These are phyloP conservation scores for Fusarium agapanthi DNA, from an alignment of 2,329 filamentous ascomycete species.

Conservation along the genomic window DNA sequence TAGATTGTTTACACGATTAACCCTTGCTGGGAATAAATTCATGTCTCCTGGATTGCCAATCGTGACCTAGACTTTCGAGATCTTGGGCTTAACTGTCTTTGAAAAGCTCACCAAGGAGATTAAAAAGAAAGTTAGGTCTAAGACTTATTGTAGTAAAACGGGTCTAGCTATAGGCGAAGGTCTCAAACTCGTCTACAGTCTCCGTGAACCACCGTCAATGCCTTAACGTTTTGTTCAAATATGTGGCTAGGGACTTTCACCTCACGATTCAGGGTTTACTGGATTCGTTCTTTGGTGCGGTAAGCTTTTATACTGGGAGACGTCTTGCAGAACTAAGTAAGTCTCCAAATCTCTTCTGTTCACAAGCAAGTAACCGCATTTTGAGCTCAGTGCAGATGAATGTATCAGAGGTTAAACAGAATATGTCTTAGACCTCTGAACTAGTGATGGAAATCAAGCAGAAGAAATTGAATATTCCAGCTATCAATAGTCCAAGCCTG, in stretches of 20 bases:
- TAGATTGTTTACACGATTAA: rapidly evolving
- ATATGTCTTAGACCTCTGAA: neutral
- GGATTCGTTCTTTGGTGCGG: rapidly evolving
- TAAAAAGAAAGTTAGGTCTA: neutral
- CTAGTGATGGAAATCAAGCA: rapidly evolving
- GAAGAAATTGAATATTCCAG: neutral
- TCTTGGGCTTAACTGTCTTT: neutral
- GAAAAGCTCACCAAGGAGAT: rapidly evolving
- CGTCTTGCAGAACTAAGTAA: rapidly evolving
- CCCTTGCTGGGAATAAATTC: rapidly evolving
- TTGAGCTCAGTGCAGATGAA: neutral
- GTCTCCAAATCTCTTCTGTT: neutral
- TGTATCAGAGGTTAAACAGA: neutral
- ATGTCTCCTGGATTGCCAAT: rapidly evolving
- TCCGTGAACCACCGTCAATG: rapidly evolving
- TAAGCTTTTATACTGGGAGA: rapidly evolving
- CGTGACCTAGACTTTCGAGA: rapidly evolving
- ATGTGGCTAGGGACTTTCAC: rapidly evolving
- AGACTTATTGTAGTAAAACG: neutral
- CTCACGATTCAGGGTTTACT: rapidly evolving
- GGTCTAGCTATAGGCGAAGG: neutral
- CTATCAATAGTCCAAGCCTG: rapidly evolving
- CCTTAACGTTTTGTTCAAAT: rapidly evolving
- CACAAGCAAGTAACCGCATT: neutral
- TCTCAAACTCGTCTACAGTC: neutral